Base-by-base conservation (phyloP, 225 moss, liverwort and hornwort species). In the Antitrichia curtipendula region DNA sequence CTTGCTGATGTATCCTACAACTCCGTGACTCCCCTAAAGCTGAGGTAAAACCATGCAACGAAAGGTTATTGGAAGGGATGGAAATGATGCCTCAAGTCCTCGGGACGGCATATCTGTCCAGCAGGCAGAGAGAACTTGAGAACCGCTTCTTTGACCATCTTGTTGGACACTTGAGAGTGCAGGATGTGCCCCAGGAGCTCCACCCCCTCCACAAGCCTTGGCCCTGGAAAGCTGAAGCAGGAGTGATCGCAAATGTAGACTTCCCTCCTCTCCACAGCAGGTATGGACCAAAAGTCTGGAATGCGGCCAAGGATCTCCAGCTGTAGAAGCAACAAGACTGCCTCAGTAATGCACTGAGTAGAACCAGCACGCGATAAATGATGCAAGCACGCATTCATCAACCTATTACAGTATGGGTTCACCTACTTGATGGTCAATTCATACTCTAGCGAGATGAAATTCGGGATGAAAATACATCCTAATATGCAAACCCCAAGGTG, bases 201-300 rank as follows among this genome's bases (percentile, higher is more conserved):
- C 38, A 95, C 94, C 31, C 94, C 94, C 73, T 95, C 95, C 86
- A 94, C 94, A 74, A 95, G 91, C 91, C 90, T 89, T 78, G 94
- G 91, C 19, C 95, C 94, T 16, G 94, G 93, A 82, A 87, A 87
- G 77, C 92, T 95, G 89, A 95, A 94, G 86, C 89, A 93, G 18
- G 91, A 92, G 76, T 94, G 93, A 29, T 94, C 94, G 56, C 95
- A 95, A 57, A 95, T 92, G 83, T 92, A 94, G 59, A 95, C 91
- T 61, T 89, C 90, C 78, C 95, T 88, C 70, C 88, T 91, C 88
- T 93, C 89, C 62, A 95, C 94, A 57, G 95, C 95, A 82, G 95
- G 95, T 31, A 94, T 89, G 61, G 91, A 89, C 95, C 94, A 95
- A 85, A 95, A 95, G 86, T 90, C 88, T 52, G 92, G 90, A 84